Evolutionary conservation across 306 rosid genomes (phyloP).

Genomic region (Rubus idaeus): DNA sequence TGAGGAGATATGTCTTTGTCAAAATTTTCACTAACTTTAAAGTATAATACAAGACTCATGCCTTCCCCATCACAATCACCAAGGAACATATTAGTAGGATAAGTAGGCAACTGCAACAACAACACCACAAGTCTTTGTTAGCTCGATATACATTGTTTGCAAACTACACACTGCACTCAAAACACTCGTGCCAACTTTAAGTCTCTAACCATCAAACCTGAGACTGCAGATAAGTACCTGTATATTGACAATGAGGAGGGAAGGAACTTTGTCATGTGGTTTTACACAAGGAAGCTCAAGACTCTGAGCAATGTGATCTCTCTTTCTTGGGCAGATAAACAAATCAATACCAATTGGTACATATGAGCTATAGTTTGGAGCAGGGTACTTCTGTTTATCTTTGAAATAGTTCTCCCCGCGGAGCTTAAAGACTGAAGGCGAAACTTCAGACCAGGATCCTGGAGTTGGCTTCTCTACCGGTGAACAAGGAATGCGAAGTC

Average conservation of each 20-base stretch:
- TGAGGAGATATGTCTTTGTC: constrained; percentile 58
- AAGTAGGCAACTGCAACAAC: constrained; percentile 67
- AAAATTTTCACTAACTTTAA: constrained; percentile 62
- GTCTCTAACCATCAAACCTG: neutral
- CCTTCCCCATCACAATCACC: constrained; percentile 88
- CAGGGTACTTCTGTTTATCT: constrained; percentile 70
- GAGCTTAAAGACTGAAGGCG: constrained; percentile 77
- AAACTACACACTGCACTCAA: neutral
- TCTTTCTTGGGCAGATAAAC: constrained; percentile 60
- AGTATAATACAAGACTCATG: constrained; percentile 86
- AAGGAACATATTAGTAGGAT: constrained; percentile 71
- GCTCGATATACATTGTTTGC: neutral
- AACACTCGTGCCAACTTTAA: neutral
- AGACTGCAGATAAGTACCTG: constrained; percentile 49
- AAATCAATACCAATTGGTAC: constrained; percentile 84
- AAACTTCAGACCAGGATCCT: constrained; percentile 64
- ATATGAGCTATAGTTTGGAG: constrained; percentile 60
- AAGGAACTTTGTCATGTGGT: constrained; percentile 55
- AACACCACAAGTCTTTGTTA: constrained; percentile 8
- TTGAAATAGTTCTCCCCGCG: constrained; percentile 79
- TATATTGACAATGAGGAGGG: constrained; percentile 80
- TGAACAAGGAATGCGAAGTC: constrained; percentile 50
- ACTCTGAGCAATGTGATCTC: constrained; percentile 80
- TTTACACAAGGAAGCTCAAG: constrained; percentile 71
- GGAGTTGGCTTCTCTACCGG: constrained; percentile 47